Conservation (phyloP, 2,329 filamentous ascomycete species). For the Xylariaceae sp. region DNA sequence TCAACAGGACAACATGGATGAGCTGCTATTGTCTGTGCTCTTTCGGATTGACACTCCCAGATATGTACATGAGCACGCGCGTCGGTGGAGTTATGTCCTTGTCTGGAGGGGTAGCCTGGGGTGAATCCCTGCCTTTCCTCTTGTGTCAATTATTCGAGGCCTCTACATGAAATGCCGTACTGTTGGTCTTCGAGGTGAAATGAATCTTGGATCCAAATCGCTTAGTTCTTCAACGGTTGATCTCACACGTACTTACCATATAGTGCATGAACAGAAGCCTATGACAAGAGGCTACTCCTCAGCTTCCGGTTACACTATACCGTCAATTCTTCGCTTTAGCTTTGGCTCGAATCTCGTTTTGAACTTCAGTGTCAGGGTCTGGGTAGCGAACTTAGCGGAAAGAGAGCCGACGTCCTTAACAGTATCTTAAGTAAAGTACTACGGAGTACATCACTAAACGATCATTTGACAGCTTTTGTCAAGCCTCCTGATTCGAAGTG, state of each 20-base stretch:
- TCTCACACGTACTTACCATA: too few relatives aligned
- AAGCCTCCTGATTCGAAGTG: neutral
- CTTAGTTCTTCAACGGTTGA: neutral
- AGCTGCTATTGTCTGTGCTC: too few relatives aligned
- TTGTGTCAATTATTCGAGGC: neutral
- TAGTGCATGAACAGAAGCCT: too few relatives aligned
- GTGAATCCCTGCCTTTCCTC: neutral
- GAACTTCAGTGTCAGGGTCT: neutral
- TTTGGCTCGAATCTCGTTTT: neutral
- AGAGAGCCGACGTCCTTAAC: neutral
- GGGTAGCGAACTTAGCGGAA: neutral
- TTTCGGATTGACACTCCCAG: too few relatives aligned
- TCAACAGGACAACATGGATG: too few relatives aligned
- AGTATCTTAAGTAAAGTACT: neutral
- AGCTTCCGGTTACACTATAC: too few relatives aligned
- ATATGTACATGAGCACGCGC: too few relatives aligned
- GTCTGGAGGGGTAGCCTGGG: too few relatives aligned
- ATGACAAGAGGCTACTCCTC: too few relatives aligned
- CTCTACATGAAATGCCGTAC: neutral
- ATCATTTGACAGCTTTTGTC: neutral
- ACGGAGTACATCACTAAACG: neutral
- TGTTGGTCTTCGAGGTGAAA: neutral
- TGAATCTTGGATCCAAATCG: neutral
- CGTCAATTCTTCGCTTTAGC: too few relatives aligned
- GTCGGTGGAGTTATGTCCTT: too few relatives aligned